Evolutionary conservation across 1,284 basidiomycete genomes (phyloP).

Genomic region (Fomitopsis pinicola): DNA sequence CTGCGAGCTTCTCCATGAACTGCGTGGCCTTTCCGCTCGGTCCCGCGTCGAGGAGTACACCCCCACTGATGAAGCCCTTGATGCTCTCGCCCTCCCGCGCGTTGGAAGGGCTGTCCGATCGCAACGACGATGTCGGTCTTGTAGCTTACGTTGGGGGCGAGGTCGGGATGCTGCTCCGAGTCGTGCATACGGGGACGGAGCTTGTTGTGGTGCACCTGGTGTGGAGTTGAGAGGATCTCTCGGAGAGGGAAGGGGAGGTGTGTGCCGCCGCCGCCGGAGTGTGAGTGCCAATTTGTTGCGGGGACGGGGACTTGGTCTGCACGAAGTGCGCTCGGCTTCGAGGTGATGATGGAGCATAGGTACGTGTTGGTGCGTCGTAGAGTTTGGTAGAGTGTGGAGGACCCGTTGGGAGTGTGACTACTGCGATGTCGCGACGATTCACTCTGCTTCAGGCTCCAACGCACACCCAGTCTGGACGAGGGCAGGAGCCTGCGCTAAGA

Average conservation of each 20-base stretch:
- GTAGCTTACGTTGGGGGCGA: constrained; percentile 47
- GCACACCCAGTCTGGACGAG: too few relatives aligned
- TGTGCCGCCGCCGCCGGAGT: background rate
- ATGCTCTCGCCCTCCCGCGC: too few relatives aligned
- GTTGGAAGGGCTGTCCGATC: constrained; percentile 33
- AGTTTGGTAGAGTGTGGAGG: constrained; percentile 20
- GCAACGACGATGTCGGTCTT: constrained; percentile 98
- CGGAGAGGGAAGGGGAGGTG: constrained; percentile 81
- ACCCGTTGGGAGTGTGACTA: constrained; percentile 53
- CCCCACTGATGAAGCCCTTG: too few relatives aligned
- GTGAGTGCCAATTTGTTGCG: background rate
- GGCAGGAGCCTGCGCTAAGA: too few relatives aligned
- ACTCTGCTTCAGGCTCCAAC: too few relatives aligned
- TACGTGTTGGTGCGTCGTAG: constrained; percentile 59
- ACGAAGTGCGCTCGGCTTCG: constrained; percentile 38
- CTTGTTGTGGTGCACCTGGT: constrained; percentile 84
- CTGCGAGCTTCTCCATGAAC: too few relatives aligned
- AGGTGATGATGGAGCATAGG: constrained; percentile 57
- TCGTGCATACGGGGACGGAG: constrained; percentile 63
- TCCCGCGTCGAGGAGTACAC: constrained; percentile 9
- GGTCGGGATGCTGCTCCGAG: constrained; percentile 67
- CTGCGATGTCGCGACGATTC: too few relatives aligned
- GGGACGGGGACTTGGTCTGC: constrained; percentile 39
- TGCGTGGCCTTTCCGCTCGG: too few relatives aligned
- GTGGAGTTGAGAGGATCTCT: constrained; percentile 58